Percentiles rank a stretch among this genome's conserved stretches.
phyloP scores from a whole-genome alignment of 176 grass and related monocot genomes.

The Carex kokanica region DNA sequence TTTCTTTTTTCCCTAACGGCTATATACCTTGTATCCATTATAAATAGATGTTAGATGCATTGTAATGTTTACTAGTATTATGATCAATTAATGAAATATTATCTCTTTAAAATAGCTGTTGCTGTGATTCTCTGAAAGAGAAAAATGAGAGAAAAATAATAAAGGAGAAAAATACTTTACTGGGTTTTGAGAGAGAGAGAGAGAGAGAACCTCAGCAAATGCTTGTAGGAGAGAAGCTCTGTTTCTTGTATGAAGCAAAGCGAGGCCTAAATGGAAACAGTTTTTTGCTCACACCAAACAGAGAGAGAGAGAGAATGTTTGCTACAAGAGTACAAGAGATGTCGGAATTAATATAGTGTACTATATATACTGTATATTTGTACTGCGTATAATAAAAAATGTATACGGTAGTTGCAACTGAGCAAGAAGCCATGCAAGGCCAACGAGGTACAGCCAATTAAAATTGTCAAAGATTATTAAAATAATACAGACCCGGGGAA shows the following conservation, averaged over 20 bases:
- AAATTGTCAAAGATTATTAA: background rate
- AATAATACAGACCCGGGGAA: background rate
- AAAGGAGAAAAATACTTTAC: background rate
- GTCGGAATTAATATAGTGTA: background rate
- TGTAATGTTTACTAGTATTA: no score
- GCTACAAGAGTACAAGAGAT: background rate
- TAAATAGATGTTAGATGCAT: no score
- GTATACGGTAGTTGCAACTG: slow-evolving; percentile 21
- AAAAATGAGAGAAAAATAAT: background rate
- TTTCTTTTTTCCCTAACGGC: no score
- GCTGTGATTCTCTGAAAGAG: background rate
- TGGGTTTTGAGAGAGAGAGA: background rate
- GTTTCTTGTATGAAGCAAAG: no score
- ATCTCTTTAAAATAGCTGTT: background rate
- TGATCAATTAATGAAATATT: no score
- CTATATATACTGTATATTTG: slow-evolving; percentile 28
- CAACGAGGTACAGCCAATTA: slow-evolving; percentile 18
- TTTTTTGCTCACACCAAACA: background rate
- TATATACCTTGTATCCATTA: no score
- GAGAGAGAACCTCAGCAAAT: background rate
- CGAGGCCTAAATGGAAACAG: background rate
- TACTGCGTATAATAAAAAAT: slow-evolving; percentile 10
- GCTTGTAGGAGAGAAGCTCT: background rate
- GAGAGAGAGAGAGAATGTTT: background rate
- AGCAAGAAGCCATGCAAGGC: background rate